Evolutionary conservation across 495 filamentous ascomycete genomes (phyloP), one percentile per base, ranked within the genome.

Genomic region (Xylaria nigripes): DNA sequence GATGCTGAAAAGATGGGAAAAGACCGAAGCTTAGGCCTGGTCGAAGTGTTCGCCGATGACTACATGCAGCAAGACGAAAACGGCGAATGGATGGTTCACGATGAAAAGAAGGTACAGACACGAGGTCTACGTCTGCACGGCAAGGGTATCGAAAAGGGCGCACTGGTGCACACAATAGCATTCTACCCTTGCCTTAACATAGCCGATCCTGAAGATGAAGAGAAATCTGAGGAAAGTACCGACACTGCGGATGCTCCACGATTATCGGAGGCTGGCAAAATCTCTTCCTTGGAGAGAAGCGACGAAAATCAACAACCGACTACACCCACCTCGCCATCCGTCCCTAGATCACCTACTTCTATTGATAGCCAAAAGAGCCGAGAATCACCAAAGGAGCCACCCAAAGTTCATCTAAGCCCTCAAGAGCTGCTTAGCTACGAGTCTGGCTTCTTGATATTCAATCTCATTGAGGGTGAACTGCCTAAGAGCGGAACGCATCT

Each of bases 381-480:
- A 50, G 79, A 80, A 30, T 76, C 81, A 56, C 73, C 65, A 53
- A 82, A 82, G 66, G 76, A 77, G 47, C 72, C 81, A 41, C 84
- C 89, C 45, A 95, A 92, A 71, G 76, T 95, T 47, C 82, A 74
- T 50, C 79, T 99, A 50, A 81, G 78, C 7, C 79, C 82, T 2
- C 83, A 96, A 40, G 87, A 96, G 59, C 75, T 99, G 25, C 58
- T 82, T 32, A 83, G 86, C 62, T 83, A 96, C 62, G 90, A 95
- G 68, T 92, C 89, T 48, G 93, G 93, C 36, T 80, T 99, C 46
- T 76, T 99, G 50, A 87, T 97, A 43, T 97, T 97, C 81, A 90
- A 89, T 63, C 78, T 99, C 53, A 84, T 96, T 61, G 89, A 96
- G 55, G 89, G 83, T 24, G 81, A 94, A 38, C 75, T 97, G 55